A percentile compares a stretch with the other conserved stretches of the same genome.
Conservation (phyloP, 495 filamentous ascomycete genomes). For the Penicillium salamii region DNA sequence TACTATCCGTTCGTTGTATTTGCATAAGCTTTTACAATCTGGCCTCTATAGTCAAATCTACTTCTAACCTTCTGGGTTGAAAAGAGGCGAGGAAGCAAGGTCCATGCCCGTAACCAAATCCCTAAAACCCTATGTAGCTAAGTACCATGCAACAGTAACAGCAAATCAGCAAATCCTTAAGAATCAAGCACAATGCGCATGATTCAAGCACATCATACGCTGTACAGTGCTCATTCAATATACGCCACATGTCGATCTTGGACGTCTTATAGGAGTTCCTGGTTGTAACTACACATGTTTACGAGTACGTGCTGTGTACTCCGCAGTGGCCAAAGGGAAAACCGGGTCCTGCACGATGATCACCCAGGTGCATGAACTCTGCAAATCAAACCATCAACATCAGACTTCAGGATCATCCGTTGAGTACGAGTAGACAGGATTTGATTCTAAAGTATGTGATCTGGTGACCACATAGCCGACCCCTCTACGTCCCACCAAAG, state of each 20-base stretch:
- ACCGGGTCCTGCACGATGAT: conserved; percentile 1
- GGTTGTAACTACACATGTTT: background rate
- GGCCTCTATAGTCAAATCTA: too few species aligned
- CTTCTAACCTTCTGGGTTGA: background rate
- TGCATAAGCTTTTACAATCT: too few species aligned
- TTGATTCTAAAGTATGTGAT: too few species aligned
- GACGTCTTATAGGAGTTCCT: background rate
- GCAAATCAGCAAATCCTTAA: background rate
- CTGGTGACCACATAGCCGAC: background rate
- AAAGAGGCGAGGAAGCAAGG: background rate
- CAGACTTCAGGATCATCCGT: too few species aligned
- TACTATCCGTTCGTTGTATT: too few species aligned
- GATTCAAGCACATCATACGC: background rate
- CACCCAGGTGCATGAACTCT: background rate
- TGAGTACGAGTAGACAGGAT: too few species aligned
- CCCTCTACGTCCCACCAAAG: background rate
- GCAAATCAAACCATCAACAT: background rate
- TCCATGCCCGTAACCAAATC: too few species aligned
- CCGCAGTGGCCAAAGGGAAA: background rate
- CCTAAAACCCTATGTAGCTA: too few species aligned
- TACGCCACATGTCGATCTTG: background rate
- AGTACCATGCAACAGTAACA: too few species aligned
- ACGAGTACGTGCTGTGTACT: too few species aligned
- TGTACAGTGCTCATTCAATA: background rate
- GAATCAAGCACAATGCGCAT: background rate